Base-by-base conservation (phyloP, 2,329 filamentous ascomycete species). In the Colletotrichum sp. region DNA sequence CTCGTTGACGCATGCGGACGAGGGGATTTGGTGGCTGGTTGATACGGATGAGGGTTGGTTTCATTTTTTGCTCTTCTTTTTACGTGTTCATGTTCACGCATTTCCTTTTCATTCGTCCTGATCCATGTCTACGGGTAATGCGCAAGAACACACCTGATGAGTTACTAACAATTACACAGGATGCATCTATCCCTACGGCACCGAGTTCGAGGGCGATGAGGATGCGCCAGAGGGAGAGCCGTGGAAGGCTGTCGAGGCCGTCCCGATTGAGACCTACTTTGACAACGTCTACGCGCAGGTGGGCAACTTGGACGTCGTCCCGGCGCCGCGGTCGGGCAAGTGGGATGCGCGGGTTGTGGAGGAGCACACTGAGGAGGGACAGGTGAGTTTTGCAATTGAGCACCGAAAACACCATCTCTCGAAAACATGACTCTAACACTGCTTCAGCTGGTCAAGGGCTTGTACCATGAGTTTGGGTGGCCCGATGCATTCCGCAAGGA, bases 1-100 rank as follows among this genome's bases (percentile, higher is more conserved):
- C 24, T 77, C 75, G 55, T 55, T 77, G 71, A 75, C 75, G 52
- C 72, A 77, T 21, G 75, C 67, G 52, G 75, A 77, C 21, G 75
- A 75, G 32, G 75, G 75, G 13, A 66, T 32, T 16, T 77, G 75
- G 75, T 77, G 75, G 75, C 21, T 77, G 21, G 24, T 77, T 26
- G 75, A 77, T 24, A 77, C 72, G 34, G 63, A 68, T 10, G 63
- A 77, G 52, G 72, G 75, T 75, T 13, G 44, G 75, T 71, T 9
- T 18, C 24, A 16, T 49, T 57, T 13, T 49, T 9, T n/a, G 12
- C 10, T 13, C 6, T n/a, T 15, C n/a, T 34, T 21, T 24, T 30
- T n/a, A 15, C 18, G 5, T 13, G 18, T 16, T 30, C 4, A 16
- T 39, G 8, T 8, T 39, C 7, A 39, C 4, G 16, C 3, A 8